A percentile compares a stretch with the other conserved stretches of the same genome.
These are phyloP conservation scores for Xerocomellus chrysenteron DNA, from an alignment of 768 basidiomycete genomes.

Conservation along the genomic window DNA sequence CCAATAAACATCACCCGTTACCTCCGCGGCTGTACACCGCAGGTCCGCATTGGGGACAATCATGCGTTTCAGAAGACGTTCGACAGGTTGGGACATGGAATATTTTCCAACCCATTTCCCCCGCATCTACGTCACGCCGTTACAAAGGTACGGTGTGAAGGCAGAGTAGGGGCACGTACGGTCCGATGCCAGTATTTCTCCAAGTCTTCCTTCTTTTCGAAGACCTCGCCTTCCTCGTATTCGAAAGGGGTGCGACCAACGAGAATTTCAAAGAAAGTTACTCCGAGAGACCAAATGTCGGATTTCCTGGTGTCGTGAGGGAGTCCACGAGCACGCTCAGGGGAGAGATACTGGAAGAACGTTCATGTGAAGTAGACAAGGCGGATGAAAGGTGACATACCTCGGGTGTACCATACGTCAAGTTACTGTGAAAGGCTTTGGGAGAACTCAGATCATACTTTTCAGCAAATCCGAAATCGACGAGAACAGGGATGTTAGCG, in stretches of 20 bases:
- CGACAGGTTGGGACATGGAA: constrained; percentile 62
- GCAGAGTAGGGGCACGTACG: constrained; percentile 37
- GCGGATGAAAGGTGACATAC: constrained; percentile 37
- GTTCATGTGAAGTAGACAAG: neutral
- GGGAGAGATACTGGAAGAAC: constrained; percentile 73
- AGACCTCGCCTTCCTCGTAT: constrained; percentile 72
- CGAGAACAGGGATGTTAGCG: constrained; percentile 79
- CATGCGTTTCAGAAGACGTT: constrained; percentile 75
- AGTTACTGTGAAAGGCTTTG: constrained; percentile 76
- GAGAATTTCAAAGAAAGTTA: constrained; percentile 94
- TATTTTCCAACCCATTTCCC: constrained; percentile 81
- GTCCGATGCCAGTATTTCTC: constrained; percentile 88
- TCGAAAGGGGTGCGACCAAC: constrained; percentile 93
- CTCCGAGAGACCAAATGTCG: constrained; percentile 81
- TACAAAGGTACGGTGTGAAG: neutral
- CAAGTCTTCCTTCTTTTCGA: constrained; percentile 75
- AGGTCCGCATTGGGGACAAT: constrained; percentile 79
- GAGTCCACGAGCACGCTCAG: constrained; percentile 84
- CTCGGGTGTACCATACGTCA: constrained; percentile 91
- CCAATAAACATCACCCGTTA: constrained; percentile 72
- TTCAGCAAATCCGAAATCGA: constrained; percentile 97
- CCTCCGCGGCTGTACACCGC: constrained; percentile 66
- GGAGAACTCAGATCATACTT: constrained; percentile 65
- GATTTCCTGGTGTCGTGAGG: constrained; percentile 93
- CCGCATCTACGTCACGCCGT: constrained; percentile 44